Evolutionary conservation across 2,329 filamentous ascomycete species (phyloP), one percentile per base, ranked within the genome.

Genomic region (Lachnellula suecica): DNA sequence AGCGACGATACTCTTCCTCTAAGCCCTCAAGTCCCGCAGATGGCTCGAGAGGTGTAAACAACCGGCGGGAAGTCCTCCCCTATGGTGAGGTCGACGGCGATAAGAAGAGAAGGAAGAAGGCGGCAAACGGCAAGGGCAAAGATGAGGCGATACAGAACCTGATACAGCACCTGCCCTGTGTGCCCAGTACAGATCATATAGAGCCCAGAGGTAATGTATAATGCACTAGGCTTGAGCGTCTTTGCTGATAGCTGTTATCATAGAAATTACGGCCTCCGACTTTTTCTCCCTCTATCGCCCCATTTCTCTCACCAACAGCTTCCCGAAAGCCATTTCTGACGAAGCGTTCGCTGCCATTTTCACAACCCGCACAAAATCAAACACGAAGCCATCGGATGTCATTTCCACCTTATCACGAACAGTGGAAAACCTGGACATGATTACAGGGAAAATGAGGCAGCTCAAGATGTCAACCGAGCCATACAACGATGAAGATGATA

Each of bases 241-340:
- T 13, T 1, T 31, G 27, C 38, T 56, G 45, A 51, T 44, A 41
- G 27, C 42, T 24, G 19, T 45, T 40, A 44, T 43, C 58, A 4
- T 60, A 97, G 94, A 95, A 66, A 81, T 97, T 56, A 87, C 88
- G 58, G 78, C 96, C 42, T 94, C 93, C 7, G 88, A 88, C 54
- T 97, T 99, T 79, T 97, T 97, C 77, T 95, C 92, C 58, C 87
- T 96, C 60, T 91, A 99, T 73, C 86, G 94, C 56, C 94, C 94
- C 42, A 93, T 99, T 66, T 96, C 91, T 50, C 84, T 97, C 60
- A 91, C 87, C 45, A 85, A 87, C 63, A 86, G 87, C 61, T 86
- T 96, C 66, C 94, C 88, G 51, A 84, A 82, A 63, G 76, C 80
- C 19, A 81, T 91, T 42, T 84, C 82, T 47, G 78, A 87, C 57